Base-by-base conservation (phyloP, 495 filamentous ascomycete species). In the Entonaema liquescens region DNA sequence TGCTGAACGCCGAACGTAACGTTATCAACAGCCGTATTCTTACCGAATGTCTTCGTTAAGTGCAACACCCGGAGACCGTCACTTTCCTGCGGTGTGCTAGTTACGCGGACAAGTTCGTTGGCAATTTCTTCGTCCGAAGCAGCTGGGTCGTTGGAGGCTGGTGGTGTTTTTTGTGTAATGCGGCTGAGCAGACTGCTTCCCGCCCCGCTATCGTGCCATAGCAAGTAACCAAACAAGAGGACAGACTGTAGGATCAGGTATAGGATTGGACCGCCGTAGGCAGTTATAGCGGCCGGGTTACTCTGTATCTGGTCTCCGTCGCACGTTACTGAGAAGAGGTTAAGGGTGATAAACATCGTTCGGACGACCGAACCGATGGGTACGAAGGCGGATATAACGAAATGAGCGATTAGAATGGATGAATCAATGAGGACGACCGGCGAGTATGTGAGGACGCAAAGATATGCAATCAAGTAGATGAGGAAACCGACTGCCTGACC, bases 1-100 rank as follows among this genome's bases (percentile, higher is more conserved):
- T 86, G 88, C 35, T 87, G 84, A 28, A 97, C 88, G 49, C 90
- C 91, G 72, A 97, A 97, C 11, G 90, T 90, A 52, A 96, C 84
- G 72, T 97, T 89, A 55, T 95, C 87, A 13, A 97, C 91, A 4
- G 93, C 93, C 7, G 88, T 86, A 72, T 83, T 80, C 59, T 85
- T 85, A 13, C 89, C 88, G 62, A 94, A 97, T 8, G 86, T 79
- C 77, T 96, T 97, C 50, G 88, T 92, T 15, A 95, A 81, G 70
- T 93, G 87, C 26, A 93, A 70, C 7, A 95, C 89, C 15, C 89
- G 87, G 19, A 97, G 88, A 28, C 92, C 92, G 68, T 88, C 87
- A 15, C 75, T 74, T 44, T 85, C 83, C 33, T 72, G 75, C 12
- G 77, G 58, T 7, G 67, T 65, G 69, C 76, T 80, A 28, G 78